phyloP scores from a whole-genome alignment of 179 eudicot genomes.

The Spergularia azorica region DNA sequence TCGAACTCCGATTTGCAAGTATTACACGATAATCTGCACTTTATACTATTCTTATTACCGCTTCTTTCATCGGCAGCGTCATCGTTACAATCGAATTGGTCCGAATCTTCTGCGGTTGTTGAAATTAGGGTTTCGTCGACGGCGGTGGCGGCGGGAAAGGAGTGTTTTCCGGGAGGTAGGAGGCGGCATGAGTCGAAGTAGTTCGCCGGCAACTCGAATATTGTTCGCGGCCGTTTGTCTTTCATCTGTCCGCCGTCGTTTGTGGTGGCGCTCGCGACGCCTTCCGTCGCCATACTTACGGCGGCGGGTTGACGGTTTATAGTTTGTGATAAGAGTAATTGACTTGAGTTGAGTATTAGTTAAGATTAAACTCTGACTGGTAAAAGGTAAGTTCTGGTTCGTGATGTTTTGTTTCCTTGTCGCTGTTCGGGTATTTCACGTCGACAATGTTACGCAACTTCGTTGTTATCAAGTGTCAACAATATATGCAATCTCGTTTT shows the following conservation, averaged over 20 bases:
- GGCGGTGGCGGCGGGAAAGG: not conserved
- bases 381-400: no score
- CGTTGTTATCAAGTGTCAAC: no score
- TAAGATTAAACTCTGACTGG: no score
- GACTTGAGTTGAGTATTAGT: no score
- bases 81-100: not conserved
- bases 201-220: conserved; percentile 59
- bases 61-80: not conserved
- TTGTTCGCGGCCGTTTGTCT: conserved; percentile 33
- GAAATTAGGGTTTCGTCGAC: conserved; percentile 28
- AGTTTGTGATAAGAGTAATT: no score
- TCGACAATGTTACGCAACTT: no score
- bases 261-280: conserved; percentile 7
- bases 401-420: no score
- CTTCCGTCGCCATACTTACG: conserved; percentile 14
- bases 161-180: conserved; percentile 32
- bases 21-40: conserved; percentile 66
- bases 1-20: conserved; percentile 79
- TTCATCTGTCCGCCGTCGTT: conserved; percentile 15
- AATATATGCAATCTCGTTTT: no score
- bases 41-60: conserved; percentile 6
- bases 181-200: conserved; percentile 77
- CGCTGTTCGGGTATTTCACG: no score
- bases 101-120: conserved; percentile 3
- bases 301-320: no score